Conservation (phyloP, 805 yeast species). For the Ogataea minuta region DNA sequence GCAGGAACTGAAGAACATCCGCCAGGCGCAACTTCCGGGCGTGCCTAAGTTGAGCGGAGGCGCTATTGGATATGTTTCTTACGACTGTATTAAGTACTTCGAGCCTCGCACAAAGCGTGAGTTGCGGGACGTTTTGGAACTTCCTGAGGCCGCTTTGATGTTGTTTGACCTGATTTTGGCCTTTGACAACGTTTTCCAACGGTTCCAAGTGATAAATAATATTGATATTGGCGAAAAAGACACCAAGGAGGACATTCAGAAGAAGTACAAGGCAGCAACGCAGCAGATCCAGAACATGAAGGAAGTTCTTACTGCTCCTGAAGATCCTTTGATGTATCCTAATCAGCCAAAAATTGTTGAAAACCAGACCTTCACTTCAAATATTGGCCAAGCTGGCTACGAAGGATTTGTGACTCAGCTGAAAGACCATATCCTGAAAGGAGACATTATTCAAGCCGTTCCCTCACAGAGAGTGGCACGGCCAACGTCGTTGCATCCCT, state of each 20-base stretch:
- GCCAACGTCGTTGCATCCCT: conserved; percentile 93
- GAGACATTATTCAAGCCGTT: conserved; percentile 96
- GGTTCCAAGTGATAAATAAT: conserved; percentile 88
- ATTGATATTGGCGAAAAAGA: conserved; percentile 45
- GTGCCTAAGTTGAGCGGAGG: conserved; percentile 88
- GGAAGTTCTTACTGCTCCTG: conserved; percentile 43
- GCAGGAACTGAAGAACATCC: conserved; percentile 60
- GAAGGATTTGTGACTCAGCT: conserved; percentile 74
- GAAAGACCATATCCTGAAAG: conserved; percentile 79
- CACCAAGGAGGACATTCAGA: conserved; percentile 33
- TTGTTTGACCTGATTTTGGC: conserved; percentile 86
- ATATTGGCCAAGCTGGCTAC: conserved; percentile 92
- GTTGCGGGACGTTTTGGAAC: conserved; percentile 71
- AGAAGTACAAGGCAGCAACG: conserved; percentile 54
- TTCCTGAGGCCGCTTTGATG: conserved; percentile 94
- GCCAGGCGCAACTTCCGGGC: conserved; percentile 78
- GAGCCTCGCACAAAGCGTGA: conserved; percentile 85
- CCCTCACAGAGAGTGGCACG: conserved; percentile 97
- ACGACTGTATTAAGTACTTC: conserved; percentile 94
- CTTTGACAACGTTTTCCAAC: conserved; percentile 89
- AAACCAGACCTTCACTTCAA: conserved; percentile 73
- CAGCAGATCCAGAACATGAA: conserved; percentile 58
- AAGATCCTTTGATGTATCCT: conserved; percentile 56
- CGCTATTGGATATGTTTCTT: conserved; percentile 92
- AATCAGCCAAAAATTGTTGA: conserved; percentile 69